A percentile compares a stretch with the other conserved stretches of the same genome.
Evolutionary conservation across 352 stramenopile genomes (phyloP).

Genomic region (Globisporangium mamillatum): DNA sequence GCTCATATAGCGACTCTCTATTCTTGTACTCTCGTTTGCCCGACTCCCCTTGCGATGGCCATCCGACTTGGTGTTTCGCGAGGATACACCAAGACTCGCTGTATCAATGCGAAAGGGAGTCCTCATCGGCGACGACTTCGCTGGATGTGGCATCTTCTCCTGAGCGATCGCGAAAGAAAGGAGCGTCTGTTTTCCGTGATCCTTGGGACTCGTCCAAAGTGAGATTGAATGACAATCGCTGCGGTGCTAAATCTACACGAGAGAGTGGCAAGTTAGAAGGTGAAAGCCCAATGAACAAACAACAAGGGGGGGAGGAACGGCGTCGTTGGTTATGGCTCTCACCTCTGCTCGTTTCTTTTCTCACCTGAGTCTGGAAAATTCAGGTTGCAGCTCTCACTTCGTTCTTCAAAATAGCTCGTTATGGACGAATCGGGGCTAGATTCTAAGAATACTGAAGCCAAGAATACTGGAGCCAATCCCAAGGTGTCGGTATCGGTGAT

Average conservation of each 20-base stretch:
- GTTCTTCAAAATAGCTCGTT: neutral
- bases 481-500: neutral
- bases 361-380: neutral
- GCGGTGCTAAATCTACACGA: neutral
- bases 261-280: neutral
- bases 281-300: neutral
- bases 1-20: neutral
- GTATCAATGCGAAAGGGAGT: conserved; percentile 7
- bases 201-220: neutral
- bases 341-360: neutral
- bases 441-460: neutral
- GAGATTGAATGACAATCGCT: neutral
- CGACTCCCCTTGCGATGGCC: neutral
- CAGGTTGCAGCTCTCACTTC: neutral
- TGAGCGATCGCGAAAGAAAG: neutral
- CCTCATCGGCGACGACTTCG: neutral
- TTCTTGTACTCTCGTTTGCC: neutral
- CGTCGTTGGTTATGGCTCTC: neutral
- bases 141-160: neutral
- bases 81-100: neutral
- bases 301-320: neutral
- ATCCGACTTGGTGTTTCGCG: conserved; percentile 9
- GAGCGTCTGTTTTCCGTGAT: neutral
- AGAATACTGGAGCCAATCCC: neutral
- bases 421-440: neutral